These are phyloP conservation scores for Durusdinium trenchii DNA, from an alignment of 73 alveolate species.

Conservation along the genomic window DNA sequence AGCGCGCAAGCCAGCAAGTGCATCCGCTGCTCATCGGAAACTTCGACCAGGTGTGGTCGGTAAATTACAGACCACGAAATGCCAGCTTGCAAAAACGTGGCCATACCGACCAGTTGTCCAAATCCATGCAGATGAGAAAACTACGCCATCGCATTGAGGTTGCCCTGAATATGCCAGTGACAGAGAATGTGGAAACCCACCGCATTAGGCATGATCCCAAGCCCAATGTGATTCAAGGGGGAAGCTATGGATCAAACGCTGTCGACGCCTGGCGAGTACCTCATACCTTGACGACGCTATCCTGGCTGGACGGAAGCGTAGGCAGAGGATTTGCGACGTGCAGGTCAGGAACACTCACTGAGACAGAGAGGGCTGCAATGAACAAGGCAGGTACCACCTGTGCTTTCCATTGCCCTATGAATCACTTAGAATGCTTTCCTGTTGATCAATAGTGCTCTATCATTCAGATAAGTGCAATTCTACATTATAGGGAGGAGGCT, in stretches of 20 bases:
- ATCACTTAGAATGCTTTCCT: too few species aligned
- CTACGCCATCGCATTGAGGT: neutral
- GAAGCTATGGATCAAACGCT: neutral
- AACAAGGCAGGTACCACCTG: too few species aligned
- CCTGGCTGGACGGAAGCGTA: neutral
- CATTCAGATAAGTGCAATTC: too few species aligned
- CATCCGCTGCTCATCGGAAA: neutral
- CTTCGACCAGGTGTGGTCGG: neutral
- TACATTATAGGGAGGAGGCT: too few species aligned
- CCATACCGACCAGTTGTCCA: neutral
- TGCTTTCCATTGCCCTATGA: too few species aligned
- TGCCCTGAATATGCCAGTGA: neutral
- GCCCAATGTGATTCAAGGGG: neutral
- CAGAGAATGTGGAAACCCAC: neutral
- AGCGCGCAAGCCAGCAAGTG: neutral
- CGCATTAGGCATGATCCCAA: neutral
- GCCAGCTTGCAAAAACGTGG: neutral
- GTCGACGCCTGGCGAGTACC: neutral
- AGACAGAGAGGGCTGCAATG: neutral
- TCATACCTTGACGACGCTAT: neutral
- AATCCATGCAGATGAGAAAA: neutral
- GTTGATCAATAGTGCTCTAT: too few species aligned
- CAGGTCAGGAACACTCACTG: neutral
- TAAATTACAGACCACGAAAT: neutral
- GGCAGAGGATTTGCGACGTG: neutral